Evolutionary conservation across 2,329 filamentous ascomycete species (phyloP).

Genomic region (Nemania sp.): DNA sequence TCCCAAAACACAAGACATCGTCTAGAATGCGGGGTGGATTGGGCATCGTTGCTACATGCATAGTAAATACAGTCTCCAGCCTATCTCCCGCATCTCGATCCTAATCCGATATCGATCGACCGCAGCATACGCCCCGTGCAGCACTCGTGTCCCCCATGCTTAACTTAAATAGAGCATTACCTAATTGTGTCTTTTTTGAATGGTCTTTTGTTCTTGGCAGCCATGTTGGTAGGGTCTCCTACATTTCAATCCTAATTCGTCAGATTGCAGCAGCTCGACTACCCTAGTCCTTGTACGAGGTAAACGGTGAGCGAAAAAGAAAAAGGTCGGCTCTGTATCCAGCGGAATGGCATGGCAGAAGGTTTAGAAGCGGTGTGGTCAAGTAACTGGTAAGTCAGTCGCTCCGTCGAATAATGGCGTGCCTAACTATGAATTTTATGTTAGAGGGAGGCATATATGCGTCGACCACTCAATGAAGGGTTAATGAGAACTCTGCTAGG

Average conservation of each 20-base stretch:
- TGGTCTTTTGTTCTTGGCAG: constrained; percentile 9
- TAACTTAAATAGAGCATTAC: no score
- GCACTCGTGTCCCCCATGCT: neutral
- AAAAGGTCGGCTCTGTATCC: neutral
- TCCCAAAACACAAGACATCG: constrained; percentile 8
- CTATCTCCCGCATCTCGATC: constrained; percentile 20
- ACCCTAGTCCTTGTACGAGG: constrained; percentile 5
- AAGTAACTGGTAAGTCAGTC: constrained; percentile 10
- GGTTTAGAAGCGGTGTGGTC: constrained; percentile 9
- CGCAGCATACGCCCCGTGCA: neutral
- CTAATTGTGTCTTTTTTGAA: neutral
- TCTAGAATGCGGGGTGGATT: constrained; percentile 28
- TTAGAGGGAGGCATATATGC: no score
- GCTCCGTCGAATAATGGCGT: constrained; percentile 19
- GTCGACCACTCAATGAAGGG: no score
- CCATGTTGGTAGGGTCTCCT: constrained; percentile 8
- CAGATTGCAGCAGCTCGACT: constrained; percentile 8
- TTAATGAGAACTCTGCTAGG: no score
- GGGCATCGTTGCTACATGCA: constrained; percentile 34
- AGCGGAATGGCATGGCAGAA: constrained; percentile 23
- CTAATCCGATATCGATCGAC: constrained; percentile 22
- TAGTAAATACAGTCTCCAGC: constrained; percentile 25
- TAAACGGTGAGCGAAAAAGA: constrained; percentile 31
- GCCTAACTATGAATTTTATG: no score
- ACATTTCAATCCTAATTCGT: constrained; percentile 12